A percentile compares a stretch with the other conserved stretches of the same genome.
Evolutionary conservation across 2,329 filamentous ascomycete genomes (phyloP).

Genomic region (Aspergillus phoenicis): DNA sequence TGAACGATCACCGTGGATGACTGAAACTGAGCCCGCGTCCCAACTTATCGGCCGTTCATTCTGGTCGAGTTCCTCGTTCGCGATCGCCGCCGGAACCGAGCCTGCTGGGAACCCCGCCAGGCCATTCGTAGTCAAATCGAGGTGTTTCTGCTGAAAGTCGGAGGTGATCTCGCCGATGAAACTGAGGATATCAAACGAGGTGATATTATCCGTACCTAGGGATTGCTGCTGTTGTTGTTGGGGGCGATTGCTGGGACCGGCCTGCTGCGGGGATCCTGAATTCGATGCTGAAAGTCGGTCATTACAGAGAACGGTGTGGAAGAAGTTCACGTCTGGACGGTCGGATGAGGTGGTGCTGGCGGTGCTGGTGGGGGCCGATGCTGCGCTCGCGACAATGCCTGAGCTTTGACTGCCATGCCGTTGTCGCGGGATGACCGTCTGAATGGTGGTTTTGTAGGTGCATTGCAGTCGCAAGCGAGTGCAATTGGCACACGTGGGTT

Average conservation of each 20-base stretch:
- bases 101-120: background rate
- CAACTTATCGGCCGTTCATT: slow-evolving; percentile 14
- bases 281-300: slow-evolving; percentile 20
- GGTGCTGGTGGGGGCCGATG: background rate
- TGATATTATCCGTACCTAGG: slow-evolving; percentile 18
- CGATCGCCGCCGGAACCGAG: background rate
- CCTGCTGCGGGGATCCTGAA: background rate
- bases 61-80: background rate
- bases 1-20: background rate
- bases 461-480: slow-evolving; percentile 35
- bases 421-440: slow-evolving; percentile 13
- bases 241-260: slow-evolving; percentile 10
- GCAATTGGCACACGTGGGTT: slow-evolving; percentile 39
- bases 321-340: slow-evolving; percentile 30
- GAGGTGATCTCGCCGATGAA: slow-evolving; percentile 42
- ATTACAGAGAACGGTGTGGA: slow-evolving; percentile 33
- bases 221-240: background rate
- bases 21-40: background rate
- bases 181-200: slow-evolving; percentile 38
- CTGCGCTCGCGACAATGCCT: background rate
- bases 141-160: slow-evolving; percentile 39
- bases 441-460: slow-evolving; percentile 31
- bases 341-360: slow-evolving; percentile 8
- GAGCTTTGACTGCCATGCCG: background rate
- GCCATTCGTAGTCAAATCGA: slow-evolving; percentile 31